Evolutionary conservation across 345 rosid species (phyloP), one percentile per base, ranked within the genome.

Genomic region (Erucastrum elatum): DNA sequence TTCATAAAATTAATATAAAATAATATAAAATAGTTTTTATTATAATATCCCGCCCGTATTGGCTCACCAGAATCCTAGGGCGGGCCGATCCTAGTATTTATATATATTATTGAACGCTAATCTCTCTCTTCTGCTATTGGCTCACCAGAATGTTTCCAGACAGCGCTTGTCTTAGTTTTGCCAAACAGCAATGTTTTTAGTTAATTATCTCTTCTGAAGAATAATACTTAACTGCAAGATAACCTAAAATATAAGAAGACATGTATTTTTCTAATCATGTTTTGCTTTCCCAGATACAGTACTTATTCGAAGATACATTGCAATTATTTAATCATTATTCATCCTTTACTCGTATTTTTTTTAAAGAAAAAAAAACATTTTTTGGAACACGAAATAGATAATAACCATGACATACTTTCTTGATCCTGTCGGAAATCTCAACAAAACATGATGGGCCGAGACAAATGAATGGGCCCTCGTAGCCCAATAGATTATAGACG

Each of bases 81-180:
- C n/a, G n/a, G n/a, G n/a, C n/a, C n/a, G n/a, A n/a, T n/a, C n/a
- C n/a, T n/a, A n/a, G n/a, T 41, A 29, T 61, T 5, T 3, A 25
- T 3, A 65, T 4, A n/a, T 72, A 58, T 7, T 59, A 10, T 11
- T 10, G 68, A 66, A 72, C 17, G 39, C 25, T 72, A 71, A 35
- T 71, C 71, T 55, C 68, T 73, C 72, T 66, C 58, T 53, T 53
- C 59, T 46, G 41, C 26, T 33, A 71, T 64, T 72, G 82, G 68
- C 77, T 59, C 41, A 65, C 68, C 15, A 58, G 15, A 30, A 58
- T 72, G 72, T 78, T 25, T 72, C 29, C 12, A 15, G 67, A 78
- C 63, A 56, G 77, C 65, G 13, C 15, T 62, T 74, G 74, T 67
- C 73, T 41, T 58, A 9, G 61, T 60, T 66, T 68, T 72, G 74